phyloP scores from a whole-genome alignment of 176 grass and related monocot genomes.

The Zea luxurians region DNA sequence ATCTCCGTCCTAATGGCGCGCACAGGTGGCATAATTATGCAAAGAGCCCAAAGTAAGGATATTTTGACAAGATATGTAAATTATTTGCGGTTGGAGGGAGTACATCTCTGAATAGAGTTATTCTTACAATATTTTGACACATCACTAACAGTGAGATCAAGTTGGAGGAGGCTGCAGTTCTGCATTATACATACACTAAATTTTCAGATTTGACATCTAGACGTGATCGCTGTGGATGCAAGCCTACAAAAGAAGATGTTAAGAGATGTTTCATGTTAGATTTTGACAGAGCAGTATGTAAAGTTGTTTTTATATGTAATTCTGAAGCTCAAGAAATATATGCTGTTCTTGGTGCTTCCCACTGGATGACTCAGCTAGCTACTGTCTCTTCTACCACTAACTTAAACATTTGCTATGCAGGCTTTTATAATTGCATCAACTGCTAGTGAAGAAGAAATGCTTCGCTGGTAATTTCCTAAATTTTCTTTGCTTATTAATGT shows the following conservation, averaged over 20 bases:
- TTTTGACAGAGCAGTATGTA: conserved; percentile 90
- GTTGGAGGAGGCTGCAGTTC: conserved; percentile 92
- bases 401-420: conserved; percentile 43
- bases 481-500: conserved; percentile 1
- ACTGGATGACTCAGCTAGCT: background rate
- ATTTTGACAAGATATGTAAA: conserved; percentile 7
- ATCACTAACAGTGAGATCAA: conserved; percentile 71
- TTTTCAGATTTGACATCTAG: conserved; percentile 96
- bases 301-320: conserved; percentile 15
- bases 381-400: conserved; percentile 18
- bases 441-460: conserved; percentile 96
- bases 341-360: background rate
- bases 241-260: conserved; percentile 93
- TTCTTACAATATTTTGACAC: conserved; percentile 7
- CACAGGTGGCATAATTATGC: conserved; percentile 96
- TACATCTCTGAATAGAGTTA: background rate
- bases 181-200: conserved; percentile 93
- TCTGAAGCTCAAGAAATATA: conserved; percentile 24
- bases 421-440: conserved; percentile 99
- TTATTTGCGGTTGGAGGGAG: background rate
- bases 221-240: conserved; percentile 96
- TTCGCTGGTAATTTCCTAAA: conserved; percentile 66
- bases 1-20: conserved; percentile 95
- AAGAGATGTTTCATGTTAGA: conserved; percentile 99
- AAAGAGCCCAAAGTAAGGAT: conserved; percentile 75